Evolutionary conservation across 768 basidiomycete genomes (phyloP), one percentile per base, ranked within the genome.

Genomic region (Hygrophoropsis aurantiaca): DNA sequence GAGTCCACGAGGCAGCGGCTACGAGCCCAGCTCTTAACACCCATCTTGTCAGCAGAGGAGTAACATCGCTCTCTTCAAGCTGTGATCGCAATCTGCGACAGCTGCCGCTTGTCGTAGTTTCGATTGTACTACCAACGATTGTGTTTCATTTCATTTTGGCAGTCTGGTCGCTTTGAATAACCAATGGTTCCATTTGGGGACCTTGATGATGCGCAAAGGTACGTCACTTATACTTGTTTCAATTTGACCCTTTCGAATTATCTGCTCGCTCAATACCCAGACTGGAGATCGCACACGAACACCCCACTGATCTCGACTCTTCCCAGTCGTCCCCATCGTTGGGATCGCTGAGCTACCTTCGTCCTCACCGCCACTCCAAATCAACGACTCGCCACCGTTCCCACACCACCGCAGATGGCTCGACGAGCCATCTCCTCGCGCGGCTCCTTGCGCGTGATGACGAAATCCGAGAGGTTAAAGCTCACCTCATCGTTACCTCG

Each of bases 251-350:
- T 11, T 11, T 9, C 40, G 37, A 21, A n/a, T n/a, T n/a, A n/a
- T n/a, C n/a, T n/a, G n/a, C n/a, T 38, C 21, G n/a, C 36, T 3
- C 20, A n/a, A 6, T 38, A 26, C 41, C 27, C 13, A 65, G 64
- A 55, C 54, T 50, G 4, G 45, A 49, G 13, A 50, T 63, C 1
- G 61, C 63, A 34, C 64, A 60, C 8, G 50, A 58, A 25, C 63
- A 61, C 10, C 65, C 64, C 23, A 53, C 44, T 16, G 65, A 65
- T 52, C 50, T 67, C 51, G 61, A 66, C 35, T 67, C 64, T 3
- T 49, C 42, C 15, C 47, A 55, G 30, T 67, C 64, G 16, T 67
- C 64, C 1, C 54, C 57, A 1, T 59, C 59, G 2, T 65, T 53
- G n/a, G 44, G 37, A 1, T 20, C 36, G 9, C 62, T 55, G 13